phyloP scores from a whole-genome alignment of 306 rosid species.

The Mimosa pudica region DNA sequence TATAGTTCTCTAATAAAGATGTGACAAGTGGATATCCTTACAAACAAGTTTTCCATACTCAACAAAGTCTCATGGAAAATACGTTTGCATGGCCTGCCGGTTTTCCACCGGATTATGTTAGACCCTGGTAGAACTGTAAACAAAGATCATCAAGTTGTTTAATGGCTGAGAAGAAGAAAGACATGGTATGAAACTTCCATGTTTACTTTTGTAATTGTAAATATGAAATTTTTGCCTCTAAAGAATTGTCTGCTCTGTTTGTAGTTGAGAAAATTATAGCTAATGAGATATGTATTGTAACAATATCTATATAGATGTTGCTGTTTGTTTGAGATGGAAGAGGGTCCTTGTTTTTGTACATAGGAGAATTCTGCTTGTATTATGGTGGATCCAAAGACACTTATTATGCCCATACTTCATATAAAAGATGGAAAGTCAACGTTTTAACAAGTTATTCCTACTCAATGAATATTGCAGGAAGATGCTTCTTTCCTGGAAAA shows the following conservation, averaged over 20 bases:
- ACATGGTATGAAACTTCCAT: slow-evolving; percentile 7
- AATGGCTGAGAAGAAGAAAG: slow-evolving; percentile 12
- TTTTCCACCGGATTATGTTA: background rate
- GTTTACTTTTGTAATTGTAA: background rate
- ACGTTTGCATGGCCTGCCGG: background rate
- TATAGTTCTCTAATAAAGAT: background rate
- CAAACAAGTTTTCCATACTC: background rate
- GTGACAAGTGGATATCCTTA: background rate
- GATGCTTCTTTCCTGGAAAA: background rate
- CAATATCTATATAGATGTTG: slow-evolving; percentile 12
- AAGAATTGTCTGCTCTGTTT: slow-evolving; percentile 23
- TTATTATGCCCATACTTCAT: background rate
- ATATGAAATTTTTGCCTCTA: slow-evolving; percentile 17
- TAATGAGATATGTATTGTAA: background rate
- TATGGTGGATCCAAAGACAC: slow-evolving; percentile 15
- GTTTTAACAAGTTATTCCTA: background rate
- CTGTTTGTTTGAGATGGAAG: background rate
- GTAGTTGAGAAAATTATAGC: slow-evolving; percentile 18
- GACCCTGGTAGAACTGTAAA: background rate
- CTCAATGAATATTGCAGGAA: background rate
- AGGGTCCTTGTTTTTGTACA: background rate
- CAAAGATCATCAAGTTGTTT: background rate
- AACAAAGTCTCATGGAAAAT: background rate
- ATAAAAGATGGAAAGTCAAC: background rate
- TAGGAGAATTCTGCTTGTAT: background rate